Percentiles rank a stretch among this genome's conserved stretches.
Conservation (phyloP, 2,329 filamentous ascomycete species). For the Emmonsiellopsis sp. region DNA sequence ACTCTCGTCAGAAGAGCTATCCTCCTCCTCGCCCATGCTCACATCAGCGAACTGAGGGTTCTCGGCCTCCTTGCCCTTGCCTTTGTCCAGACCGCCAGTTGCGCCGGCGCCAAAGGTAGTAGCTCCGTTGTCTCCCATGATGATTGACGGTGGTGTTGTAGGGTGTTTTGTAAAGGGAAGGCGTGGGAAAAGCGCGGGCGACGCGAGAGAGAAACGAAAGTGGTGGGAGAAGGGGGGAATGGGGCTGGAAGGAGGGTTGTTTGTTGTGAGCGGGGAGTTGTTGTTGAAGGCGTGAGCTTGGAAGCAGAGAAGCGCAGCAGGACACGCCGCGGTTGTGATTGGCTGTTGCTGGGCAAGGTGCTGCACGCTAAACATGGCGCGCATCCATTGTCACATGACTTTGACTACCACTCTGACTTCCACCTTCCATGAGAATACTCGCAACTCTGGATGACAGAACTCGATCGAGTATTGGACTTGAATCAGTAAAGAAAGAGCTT, state of each 20-base stretch:
- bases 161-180: not conserved
- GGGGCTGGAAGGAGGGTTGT: not conserved
- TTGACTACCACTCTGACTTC: too few species aligned
- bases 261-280: too few species aligned
- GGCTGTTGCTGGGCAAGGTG: too few species aligned
- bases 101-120: not conserved
- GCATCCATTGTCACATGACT: too few species aligned
- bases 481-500: too few species aligned
- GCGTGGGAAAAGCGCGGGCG: constrained; percentile 6
- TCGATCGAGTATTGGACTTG: too few species aligned
- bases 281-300: too few species aligned
- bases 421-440: too few species aligned
- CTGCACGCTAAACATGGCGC: too few species aligned
- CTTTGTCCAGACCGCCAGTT: constrained; percentile 53
- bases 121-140: constrained; percentile 2
- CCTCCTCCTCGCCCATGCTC: constrained; percentile 67
- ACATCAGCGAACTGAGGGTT: constrained; percentile 46
- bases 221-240: not conserved
- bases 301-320: too few species aligned
- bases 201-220: constrained; percentile 10
- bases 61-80: constrained; percentile 73
- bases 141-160: not conserved
- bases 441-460: too few species aligned
- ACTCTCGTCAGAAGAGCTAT: constrained; percentile 59
- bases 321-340: too few species aligned